Conservation (phyloP, 108 stramenopile genomes). For the Aurantiochytrium sp. region DNA sequence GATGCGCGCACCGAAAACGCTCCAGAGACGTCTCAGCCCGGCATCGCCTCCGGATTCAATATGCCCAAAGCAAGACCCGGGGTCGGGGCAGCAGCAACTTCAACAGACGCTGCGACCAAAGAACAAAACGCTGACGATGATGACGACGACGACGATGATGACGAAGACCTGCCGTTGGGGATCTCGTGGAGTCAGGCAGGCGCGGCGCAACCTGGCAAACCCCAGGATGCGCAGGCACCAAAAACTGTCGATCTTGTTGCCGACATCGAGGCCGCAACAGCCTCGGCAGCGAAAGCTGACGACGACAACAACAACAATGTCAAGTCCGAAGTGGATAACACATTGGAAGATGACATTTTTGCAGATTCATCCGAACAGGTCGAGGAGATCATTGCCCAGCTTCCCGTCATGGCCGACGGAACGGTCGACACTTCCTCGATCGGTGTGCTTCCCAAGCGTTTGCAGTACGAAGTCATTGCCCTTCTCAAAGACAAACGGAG, state of each 20-base stretch:
- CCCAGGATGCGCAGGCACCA: not conserved
- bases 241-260: not conserved
- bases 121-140: not conserved
- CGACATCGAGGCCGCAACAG: not conserved
- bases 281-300: not conserved
- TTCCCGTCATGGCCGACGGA: not conserved
- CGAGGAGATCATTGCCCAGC: constrained; percentile 27
- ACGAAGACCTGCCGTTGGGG: not conserved
- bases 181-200: not conserved
- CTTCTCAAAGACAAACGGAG: constrained; percentile 47
- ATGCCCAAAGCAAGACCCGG: not conserved
- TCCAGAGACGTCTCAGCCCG: not conserved
- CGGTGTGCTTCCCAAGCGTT: constrained; percentile 56
- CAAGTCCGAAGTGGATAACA: not conserved
- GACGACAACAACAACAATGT: not conserved
- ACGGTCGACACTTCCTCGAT: constrained; percentile 52
- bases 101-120: not conserved
- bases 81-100: no score
- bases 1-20: not conserved
- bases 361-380: not conserved
- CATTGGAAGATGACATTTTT: not conserved
- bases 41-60: not conserved
- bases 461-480: constrained; percentile 70
- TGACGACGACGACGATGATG: not conserved
- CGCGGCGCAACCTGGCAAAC: not conserved